Evolutionary conservation across 2,329 filamentous ascomycete species (phyloP).

Genomic region (Rutstroemia sp.): DNA sequence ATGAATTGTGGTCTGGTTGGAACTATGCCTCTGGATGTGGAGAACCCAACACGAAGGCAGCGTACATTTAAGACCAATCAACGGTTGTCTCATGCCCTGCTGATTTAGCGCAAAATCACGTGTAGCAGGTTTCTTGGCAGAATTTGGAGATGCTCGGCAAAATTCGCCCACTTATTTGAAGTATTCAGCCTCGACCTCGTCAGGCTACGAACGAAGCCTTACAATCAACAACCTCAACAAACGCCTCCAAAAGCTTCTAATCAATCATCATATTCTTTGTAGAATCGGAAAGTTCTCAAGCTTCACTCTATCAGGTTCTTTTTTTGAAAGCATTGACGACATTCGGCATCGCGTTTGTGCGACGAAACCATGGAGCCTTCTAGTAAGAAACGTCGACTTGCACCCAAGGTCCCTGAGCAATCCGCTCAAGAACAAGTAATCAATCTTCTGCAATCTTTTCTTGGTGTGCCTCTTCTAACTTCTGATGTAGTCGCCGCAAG

Average conservation of each 20-base stretch:
- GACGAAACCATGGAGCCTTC: slow-evolving; percentile 21
- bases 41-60: too few relatives aligned
- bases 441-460: neutral
- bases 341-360: slow-evolving; percentile 2
- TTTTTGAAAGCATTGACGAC: neutral
- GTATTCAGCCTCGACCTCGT: slow-evolving; percentile 9
- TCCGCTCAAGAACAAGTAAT: slow-evolving; percentile 27
- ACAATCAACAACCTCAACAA: slow-evolving; percentile 6
- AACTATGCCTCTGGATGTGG: too few relatives aligned
- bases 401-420: slow-evolving; percentile 30
- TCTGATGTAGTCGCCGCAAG: slow-evolving; percentile 20
- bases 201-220: slow-evolving; percentile 10
- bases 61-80: too few relatives aligned
- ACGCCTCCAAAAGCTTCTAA: neutral
- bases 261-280: slow-evolving; percentile 1
- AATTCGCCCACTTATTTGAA: slow-evolving; percentile 1
- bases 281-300: neutral
- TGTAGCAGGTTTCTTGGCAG: too few relatives aligned
- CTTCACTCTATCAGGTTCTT: neutral
- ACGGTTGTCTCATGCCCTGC: too few relatives aligned
- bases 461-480: slow-evolving; percentile 11
- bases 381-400: slow-evolving; percentile 31
- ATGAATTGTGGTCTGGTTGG: too few relatives aligned
- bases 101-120: too few relatives aligned
- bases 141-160: slow-evolving; percentile 3